These are phyloP conservation scores for Hibiscus trionum DNA, from an alignment of 345 rosid genomes.

Conservation along the genomic window DNA sequence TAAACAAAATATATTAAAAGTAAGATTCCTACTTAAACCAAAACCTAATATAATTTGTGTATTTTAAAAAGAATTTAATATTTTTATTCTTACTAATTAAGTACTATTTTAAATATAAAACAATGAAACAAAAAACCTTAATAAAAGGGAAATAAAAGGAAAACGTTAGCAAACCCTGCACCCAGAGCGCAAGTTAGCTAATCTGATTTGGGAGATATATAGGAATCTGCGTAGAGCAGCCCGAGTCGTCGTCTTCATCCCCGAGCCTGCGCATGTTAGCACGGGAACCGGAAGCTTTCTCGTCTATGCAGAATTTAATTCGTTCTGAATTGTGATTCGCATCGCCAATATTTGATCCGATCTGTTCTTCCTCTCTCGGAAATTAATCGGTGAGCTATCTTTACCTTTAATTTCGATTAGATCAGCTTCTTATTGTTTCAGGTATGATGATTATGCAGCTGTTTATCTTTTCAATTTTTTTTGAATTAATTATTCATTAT, in stretches of 20 bases:
- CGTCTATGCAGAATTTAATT: not conserved
- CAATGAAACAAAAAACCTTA: too few species aligned
- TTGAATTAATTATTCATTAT: not conserved
- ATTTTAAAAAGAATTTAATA: too few species aligned
- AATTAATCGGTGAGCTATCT: conserved; percentile 8
- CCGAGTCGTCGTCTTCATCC: not conserved
- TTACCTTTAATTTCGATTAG: not conserved
- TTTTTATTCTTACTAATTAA: too few species aligned
- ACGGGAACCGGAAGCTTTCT: not conserved
- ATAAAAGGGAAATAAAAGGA: not conserved
- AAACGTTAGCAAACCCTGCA: not conserved
- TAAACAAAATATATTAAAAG: too few species aligned
- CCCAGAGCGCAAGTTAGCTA: not conserved
- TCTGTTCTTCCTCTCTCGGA: not conserved
- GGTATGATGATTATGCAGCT: not conserved
- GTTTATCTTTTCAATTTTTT: not conserved
- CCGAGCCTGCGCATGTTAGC: not conserved
- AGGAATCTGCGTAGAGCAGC: not conserved
- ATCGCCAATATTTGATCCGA: not conserved
- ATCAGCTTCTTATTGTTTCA: not conserved
- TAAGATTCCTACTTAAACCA: too few species aligned
- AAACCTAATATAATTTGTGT: too few species aligned
- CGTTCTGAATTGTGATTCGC: not conserved
- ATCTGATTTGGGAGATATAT: not conserved
- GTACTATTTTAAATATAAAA: too few species aligned